Percentiles rank a stretch among this genome's conserved stretches.
phyloP scores from a whole-genome alignment of 306 rosid genomes.

The Lupinus albus region DNA sequence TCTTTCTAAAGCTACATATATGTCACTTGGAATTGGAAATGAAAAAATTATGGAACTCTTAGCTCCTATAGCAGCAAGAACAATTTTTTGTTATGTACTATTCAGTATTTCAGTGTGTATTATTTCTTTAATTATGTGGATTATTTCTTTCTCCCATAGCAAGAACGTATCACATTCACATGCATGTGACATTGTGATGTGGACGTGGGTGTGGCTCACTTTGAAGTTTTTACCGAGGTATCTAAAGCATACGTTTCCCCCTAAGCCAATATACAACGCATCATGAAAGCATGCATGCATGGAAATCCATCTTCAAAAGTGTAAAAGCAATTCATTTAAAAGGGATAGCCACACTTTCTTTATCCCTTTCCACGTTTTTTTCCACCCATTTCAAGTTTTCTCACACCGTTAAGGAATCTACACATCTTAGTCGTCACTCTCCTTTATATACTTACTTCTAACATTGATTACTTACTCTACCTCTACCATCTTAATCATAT shows the following conservation, averaged over 20 bases:
- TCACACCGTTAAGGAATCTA: conserved; percentile 36
- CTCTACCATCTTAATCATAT: neutral
- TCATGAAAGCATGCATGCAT: conserved; percentile 34
- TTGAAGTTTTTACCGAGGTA: conserved; percentile 22
- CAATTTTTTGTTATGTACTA: too few relatives aligned
- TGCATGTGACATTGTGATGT: neutral
- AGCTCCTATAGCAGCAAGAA: too few relatives aligned
- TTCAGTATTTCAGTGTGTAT: too few relatives aligned
- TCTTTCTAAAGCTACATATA: too few relatives aligned
- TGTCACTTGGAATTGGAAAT: too few relatives aligned
- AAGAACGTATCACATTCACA: neutral
- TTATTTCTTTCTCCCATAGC: too few relatives aligned
- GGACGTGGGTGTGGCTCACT: conserved; percentile 1
- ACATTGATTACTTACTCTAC: neutral
- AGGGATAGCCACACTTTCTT: conserved; percentile 17
- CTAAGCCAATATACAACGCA: neutral
- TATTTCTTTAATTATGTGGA: too few relatives aligned
- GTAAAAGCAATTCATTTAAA: conserved; percentile 23
- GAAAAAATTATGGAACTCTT: too few relatives aligned
- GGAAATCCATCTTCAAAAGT: conserved; percentile 21
- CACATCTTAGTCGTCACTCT: neutral
- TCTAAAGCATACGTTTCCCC: conserved; percentile 31
- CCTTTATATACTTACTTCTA: conserved; percentile 16
- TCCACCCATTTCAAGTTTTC: conserved; percentile 46
- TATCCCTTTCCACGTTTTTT: conserved; percentile 57